phyloP scores from a whole-genome alignment of 1,284 basidiomycete genomes.

The Malassezia nana region DNA sequence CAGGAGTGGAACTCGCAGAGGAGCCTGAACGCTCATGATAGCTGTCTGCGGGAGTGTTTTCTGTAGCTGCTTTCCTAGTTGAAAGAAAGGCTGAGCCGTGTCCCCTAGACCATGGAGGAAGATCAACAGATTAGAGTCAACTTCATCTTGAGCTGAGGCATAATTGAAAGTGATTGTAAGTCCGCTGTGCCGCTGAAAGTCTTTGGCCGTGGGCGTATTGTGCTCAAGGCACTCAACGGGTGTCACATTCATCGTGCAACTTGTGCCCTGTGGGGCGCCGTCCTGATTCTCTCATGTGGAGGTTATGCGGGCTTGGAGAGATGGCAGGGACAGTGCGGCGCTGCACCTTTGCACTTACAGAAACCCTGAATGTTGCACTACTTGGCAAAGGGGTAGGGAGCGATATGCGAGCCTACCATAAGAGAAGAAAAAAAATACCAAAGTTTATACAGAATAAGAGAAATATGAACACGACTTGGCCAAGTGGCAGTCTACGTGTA shows the following conservation, averaged over 20 bases:
- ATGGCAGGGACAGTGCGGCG: not conserved
- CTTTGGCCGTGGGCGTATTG: not conserved
- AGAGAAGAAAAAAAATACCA: conserved; percentile 58
- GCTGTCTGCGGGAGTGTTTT: conserved; percentile 68
- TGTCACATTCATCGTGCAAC: not conserved
- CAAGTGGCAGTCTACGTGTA: conserved; percentile 76
- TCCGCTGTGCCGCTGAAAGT: not conserved
- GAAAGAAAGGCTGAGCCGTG: conserved; percentile 64
- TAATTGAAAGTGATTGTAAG: conserved; percentile 49
- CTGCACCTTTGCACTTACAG: conserved; percentile 22
- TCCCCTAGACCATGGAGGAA: conserved; percentile 82
- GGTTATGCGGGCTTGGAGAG: not conserved
- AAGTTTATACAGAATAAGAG: conserved; percentile 68
- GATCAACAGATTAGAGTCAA: conserved; percentile 74
- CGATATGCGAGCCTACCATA: conserved; percentile 70
- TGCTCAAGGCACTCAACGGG: not conserved
- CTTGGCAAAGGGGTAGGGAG: conserved; percentile 86
- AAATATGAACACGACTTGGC: conserved; percentile 66
- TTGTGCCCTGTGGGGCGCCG: not conserved
- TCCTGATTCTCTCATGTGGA: not conserved
- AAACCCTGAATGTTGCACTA: conserved; percentile 84
- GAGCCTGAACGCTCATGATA: conserved; percentile 66
- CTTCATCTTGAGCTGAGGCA: conserved; percentile 62
- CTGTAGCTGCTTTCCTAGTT: conserved; percentile 62
- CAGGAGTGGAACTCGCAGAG: conserved; percentile 70